These are phyloP conservation scores for Leccinum glutinopallens DNA, from an alignment of 1,284 basidiomycete genomes.

Conservation along the genomic window DNA sequence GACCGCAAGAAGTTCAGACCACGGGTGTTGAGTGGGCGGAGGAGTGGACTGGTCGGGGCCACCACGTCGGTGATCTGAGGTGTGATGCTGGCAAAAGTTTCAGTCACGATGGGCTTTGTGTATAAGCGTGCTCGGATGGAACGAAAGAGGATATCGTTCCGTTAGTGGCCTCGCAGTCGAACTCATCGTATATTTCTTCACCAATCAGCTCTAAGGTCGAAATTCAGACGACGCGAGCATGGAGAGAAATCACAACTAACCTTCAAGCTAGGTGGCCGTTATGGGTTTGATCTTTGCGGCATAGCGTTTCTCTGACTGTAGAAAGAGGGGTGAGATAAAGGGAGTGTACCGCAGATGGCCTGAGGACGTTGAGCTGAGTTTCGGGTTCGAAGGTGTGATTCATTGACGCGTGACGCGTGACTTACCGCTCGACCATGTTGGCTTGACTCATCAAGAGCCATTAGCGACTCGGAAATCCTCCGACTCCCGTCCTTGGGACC, in stretches of 20 bases:
- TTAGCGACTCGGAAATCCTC: constrained; percentile 64
- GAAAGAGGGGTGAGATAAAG: too few species aligned
- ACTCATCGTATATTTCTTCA: constrained; percentile 90
- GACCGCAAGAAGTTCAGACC: constrained; percentile 55
- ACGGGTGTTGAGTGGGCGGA: constrained; percentile 50
- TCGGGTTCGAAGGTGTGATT: too few species aligned
- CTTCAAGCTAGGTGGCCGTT: constrained; percentile 62
- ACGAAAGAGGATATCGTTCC: constrained; percentile 58
- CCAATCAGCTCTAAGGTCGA: constrained; percentile 72
- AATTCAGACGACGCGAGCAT: constrained; percentile 8
- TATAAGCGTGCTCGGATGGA: constrained; percentile 39
- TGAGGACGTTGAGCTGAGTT: constrained; percentile 87
- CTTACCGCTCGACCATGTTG: constrained; percentile 32
- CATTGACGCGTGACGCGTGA: too few species aligned
- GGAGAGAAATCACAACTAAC: constrained; percentile 38
- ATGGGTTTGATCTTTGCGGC: too few species aligned
- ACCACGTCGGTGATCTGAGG: constrained; percentile 9
- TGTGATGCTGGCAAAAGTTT: too few species aligned
- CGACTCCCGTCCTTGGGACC: constrained; percentile 71
- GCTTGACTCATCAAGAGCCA: constrained; percentile 54
- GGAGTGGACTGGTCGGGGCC: constrained; percentile 30
- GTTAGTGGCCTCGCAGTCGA: constrained; percentile 72
- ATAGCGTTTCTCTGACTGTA: too few species aligned
- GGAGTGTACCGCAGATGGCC: constrained; percentile 43
- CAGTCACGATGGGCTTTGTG: constrained; percentile 16